Conservation (phyloP, 345 rosid species). For the Gossypium ekmanianum region DNA sequence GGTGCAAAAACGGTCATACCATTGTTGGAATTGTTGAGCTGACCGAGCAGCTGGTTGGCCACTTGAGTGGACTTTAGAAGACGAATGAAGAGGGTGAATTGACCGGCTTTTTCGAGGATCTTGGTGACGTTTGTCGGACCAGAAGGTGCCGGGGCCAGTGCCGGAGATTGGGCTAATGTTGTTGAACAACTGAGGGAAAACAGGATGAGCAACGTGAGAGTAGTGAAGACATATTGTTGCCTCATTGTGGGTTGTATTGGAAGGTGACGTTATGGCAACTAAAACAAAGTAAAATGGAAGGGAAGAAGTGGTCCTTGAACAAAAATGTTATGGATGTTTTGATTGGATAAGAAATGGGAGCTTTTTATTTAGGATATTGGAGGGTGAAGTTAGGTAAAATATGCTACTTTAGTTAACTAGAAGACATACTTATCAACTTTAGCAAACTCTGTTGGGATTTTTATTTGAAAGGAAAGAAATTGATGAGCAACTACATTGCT, state of each 20-base stretch:
- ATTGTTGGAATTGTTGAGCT: conserved; percentile 44
- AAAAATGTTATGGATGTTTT: conserved; percentile 15
- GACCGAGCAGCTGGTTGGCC: conserved; percentile 34
- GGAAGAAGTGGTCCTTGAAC: conserved; percentile 15
- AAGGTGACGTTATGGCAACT: not conserved
- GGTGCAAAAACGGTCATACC: conserved; percentile 52
- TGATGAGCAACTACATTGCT: conserved; percentile 44
- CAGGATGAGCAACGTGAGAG: conserved; percentile 21
- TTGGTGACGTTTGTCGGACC: conserved; percentile 55
- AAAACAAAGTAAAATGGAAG: not conserved
- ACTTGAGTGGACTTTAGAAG: conserved; percentile 53
- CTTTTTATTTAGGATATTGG: conserved; percentile 22
- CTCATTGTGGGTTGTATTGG: conserved; percentile 12
- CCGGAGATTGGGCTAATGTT: conserved; percentile 28
- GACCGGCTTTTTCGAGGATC: conserved; percentile 56
- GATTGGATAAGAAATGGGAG: not conserved
- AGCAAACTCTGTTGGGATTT: not conserved
- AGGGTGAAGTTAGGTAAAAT: conserved; percentile 15
- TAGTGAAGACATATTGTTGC: conserved; percentile 13
- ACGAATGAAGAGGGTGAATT: conserved; percentile 45
- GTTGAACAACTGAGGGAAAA: conserved; percentile 17
- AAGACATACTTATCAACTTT: conserved; percentile 6
- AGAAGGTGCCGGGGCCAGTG: conserved; percentile 34
- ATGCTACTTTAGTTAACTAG: not conserved
- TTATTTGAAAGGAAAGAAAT: not conserved